Base-by-base conservation (phyloP, 2,329 filamentous ascomycete genomes). In the Xylariales sp. region DNA sequence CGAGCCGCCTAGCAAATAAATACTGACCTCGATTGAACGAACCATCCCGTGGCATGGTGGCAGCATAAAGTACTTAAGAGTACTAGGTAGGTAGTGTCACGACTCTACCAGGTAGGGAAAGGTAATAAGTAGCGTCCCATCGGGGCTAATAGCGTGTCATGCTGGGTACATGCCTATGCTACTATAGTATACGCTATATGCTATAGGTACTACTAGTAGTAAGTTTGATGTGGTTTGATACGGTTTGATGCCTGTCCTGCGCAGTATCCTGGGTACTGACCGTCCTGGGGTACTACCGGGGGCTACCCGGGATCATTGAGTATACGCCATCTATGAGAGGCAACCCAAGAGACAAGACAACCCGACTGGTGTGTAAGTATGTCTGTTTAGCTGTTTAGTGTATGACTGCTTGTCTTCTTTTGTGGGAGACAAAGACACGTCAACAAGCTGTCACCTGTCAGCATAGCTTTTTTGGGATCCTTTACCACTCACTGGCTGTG, bases 351-450 rank as follows among this genome's bases (percentile, higher is more conserved):
- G 56, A 43, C 23, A 23, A 23, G 63, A 46, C 46, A 62, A 46
- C 62, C 46, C 53, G 32, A 56, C 61, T 55, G 45, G 53, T 36
- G 7, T 23, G 23, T 23, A 49, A 48, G 16, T 9, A 53, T 45
- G 28, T 16, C 53, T 16, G 2, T 10, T 39, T 9, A 9, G 36
- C n/a, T n/a, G n/a, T 39, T 9, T 39, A 39, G 36, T 39, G 39
- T 53, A 48, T 23, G 23, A 23, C 23, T 23, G 41, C 45, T 30
- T 59, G 23, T 61, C 36, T 16, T 36, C 39, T 63, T 46, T n/a
- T 67, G 56, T 64, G 23, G 30, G 60, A 52, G 52, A 56, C 32
- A 41, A 3, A 58, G 55, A 55, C 65, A 60, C 55, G 61, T 67
- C 50, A 62, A 64, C 56, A 28, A 65, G 23, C 18, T 56, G n/a